Conservation (phyloP, 73 alveolate species). For the Loxodes magnus region DNA sequence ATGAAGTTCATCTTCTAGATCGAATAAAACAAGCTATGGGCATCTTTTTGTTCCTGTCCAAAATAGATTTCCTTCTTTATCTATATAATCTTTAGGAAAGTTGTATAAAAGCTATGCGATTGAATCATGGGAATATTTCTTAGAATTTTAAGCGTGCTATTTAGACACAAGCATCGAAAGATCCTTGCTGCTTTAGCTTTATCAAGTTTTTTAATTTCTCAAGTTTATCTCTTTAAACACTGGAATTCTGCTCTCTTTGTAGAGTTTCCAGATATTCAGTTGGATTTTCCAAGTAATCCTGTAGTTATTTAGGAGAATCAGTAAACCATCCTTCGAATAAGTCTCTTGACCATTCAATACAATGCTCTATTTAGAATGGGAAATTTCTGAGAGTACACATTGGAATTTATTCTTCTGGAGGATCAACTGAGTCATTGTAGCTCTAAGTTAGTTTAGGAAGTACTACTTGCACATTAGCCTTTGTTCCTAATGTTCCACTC, state of each 20-base stretch:
- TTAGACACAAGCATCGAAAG: conserved; percentile 64
- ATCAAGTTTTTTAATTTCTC: conserved; percentile 51
- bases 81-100: conserved; percentile 82
- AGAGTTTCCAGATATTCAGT: conserved; percentile 36
- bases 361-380: conserved; percentile 94
- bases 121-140: conserved; percentile 41
- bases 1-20: conserved; percentile 54
- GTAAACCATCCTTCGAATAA: conserved; percentile 74
- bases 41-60: conserved; percentile 94
- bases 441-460: conserved; percentile 82
- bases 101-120: conserved; percentile 51
- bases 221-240: conserved; percentile 65
- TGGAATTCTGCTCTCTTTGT: conserved; percentile 34
- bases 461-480: conserved; percentile 80
- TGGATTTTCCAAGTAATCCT: conserved; percentile 65
- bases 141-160: conserved; percentile 63
- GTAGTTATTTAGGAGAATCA: conserved; percentile 44
- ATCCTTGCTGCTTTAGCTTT: conserved; percentile 35
- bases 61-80: conserved; percentile 82
- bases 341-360: conserved; percentile 95
- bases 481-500: conserved; percentile 89
- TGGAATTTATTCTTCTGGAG: conserved; percentile 92
- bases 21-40: conserved; percentile 69
- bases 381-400: conserved; percentile 87
- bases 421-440: conserved; percentile 86